Conservation (phyloP, 1,139 yeast genomes). For the Magnusiomyces sp. region DNA sequence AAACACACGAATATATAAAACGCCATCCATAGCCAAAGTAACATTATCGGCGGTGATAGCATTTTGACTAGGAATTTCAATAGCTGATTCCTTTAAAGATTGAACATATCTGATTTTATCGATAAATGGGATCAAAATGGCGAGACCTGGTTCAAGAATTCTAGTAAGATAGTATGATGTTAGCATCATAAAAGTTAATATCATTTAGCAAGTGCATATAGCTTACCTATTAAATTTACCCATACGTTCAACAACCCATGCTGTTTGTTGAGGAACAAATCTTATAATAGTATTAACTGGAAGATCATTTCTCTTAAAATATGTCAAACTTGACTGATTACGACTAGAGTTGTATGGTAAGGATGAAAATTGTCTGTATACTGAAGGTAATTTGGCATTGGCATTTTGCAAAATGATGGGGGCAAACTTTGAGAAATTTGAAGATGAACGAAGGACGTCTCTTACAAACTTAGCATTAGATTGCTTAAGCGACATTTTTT, state of each 20-base stretch:
- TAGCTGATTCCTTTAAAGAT: slow-evolving; percentile 71
- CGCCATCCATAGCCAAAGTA: slow-evolving; percentile 76
- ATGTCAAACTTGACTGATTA: slow-evolving; percentile 33
- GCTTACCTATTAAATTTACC: slow-evolving; percentile 58
- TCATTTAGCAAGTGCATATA: background rate
- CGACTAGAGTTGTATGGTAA: too few species aligned
- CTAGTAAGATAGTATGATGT: slow-evolving; percentile 14
- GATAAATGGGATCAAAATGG: slow-evolving; percentile 59
- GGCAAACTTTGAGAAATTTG: too few species aligned
- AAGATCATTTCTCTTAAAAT: slow-evolving; percentile 56
- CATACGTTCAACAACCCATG: slow-evolving; percentile 89
- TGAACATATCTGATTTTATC: slow-evolving; percentile 77
- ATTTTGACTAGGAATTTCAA: slow-evolving; percentile 75
- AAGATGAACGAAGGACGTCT: too few species aligned
- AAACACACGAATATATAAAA: slow-evolving; percentile 63
- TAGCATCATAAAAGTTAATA: background rate
- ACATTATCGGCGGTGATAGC: slow-evolving; percentile 86
- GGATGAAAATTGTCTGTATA: too few species aligned
- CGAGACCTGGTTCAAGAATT: slow-evolving; percentile 70
- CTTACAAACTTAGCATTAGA: too few species aligned
- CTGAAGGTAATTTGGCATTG: too few species aligned
- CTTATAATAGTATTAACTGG: slow-evolving; percentile 59
- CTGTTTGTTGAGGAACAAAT: slow-evolving; percentile 86
- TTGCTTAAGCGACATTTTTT: too few species aligned
- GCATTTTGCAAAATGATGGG: too few species aligned